Percentiles rank a stretch among this genome's conserved stretches.
These are phyloP conservation scores for Hanseniaspora mollemarum DNA, from an alignment of 805 yeast genomes.

Conservation along the genomic window DNA sequence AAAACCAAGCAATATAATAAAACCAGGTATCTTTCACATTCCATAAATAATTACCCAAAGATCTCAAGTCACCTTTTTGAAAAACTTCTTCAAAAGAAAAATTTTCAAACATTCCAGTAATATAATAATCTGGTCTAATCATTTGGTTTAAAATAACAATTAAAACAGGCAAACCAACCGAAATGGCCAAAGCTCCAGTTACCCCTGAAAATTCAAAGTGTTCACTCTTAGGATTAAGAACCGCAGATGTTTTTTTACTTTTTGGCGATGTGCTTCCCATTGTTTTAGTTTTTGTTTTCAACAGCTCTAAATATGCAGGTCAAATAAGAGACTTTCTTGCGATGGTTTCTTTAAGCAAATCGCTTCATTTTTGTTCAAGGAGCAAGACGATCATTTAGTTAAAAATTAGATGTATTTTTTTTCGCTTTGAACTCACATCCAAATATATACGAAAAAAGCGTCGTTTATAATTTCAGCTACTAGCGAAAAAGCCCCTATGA, in stretches of 20 bases:
- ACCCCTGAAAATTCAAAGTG: slow-evolving; percentile 69
- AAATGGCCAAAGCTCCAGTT: slow-evolving; percentile 57
- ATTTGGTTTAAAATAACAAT: slow-evolving; percentile 48
- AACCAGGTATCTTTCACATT: slow-evolving; percentile 45
- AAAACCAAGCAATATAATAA: slow-evolving; percentile 65
- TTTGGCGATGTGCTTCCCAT: too few relatives aligned
- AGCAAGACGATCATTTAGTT: too few relatives aligned
- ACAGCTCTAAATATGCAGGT: too few relatives aligned
- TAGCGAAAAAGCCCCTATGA: too few relatives aligned
- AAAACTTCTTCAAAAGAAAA: slow-evolving; percentile 34
- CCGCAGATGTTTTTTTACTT: background rate
- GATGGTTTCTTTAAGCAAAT: too few relatives aligned
- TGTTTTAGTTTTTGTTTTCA: too few relatives aligned
- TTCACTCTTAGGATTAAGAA: slow-evolving; percentile 58
- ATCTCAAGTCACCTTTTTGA: slow-evolving; percentile 28
- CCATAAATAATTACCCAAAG: slow-evolving; percentile 26
- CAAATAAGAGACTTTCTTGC: too few relatives aligned
- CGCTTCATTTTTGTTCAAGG: too few relatives aligned
- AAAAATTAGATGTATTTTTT: too few relatives aligned
- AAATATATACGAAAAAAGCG: too few relatives aligned
- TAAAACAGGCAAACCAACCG: slow-evolving; percentile 56
- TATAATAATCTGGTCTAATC: slow-evolving; percentile 48
- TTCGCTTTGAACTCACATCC: too few relatives aligned
- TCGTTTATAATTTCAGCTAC: too few relatives aligned
- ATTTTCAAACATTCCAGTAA: slow-evolving; percentile 35